Evolutionary conservation across 768 basidiomycete species (phyloP).

Genomic region (Lentinula sp.): DNA sequence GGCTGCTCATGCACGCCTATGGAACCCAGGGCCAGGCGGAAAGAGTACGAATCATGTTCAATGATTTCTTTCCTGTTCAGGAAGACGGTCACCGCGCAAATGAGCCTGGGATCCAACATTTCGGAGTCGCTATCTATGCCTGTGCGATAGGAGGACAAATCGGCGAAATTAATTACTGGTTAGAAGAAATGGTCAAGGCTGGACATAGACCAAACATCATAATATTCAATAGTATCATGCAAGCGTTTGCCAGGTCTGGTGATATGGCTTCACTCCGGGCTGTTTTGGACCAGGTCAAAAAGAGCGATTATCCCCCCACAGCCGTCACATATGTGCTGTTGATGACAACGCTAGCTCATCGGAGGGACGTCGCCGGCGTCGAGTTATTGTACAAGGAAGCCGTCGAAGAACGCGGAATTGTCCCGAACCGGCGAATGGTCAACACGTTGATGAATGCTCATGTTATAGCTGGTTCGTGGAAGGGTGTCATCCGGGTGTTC

Average conservation of each 20-base stretch:
- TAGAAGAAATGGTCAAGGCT: constrained; percentile 42
- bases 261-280: constrained; percentile 46
- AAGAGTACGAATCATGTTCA: constrained; percentile 44
- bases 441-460: constrained; percentile 77
- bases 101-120: constrained; percentile 44
- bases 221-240: constrained; percentile 57
- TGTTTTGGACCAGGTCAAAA: constrained; percentile 59
- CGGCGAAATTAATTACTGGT: constrained; percentile 46
- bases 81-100: constrained; percentile 21
- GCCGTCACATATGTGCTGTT: constrained; percentile 57
- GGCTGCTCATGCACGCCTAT: constrained; percentile 51
- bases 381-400: constrained; percentile 64
- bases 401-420: constrained; percentile 45
- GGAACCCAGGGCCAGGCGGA: constrained; percentile 38
- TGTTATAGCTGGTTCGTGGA: constrained; percentile 77
- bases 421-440: constrained; percentile 61
- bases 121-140: constrained; percentile 50
- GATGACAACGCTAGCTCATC: constrained; percentile 58
- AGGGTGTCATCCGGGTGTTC: constrained; percentile 64
- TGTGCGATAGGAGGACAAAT: constrained; percentile 41
- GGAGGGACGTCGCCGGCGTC: constrained; percentile 57
- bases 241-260: constrained; percentile 46
- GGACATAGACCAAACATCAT: constrained; percentile 48
- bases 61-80: constrained; percentile 43
- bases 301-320: constrained; percentile 39